Evolutionary conservation across 768 basidiomycete genomes (phyloP).

Genomic region (Xerocomellus amylosporus): DNA sequence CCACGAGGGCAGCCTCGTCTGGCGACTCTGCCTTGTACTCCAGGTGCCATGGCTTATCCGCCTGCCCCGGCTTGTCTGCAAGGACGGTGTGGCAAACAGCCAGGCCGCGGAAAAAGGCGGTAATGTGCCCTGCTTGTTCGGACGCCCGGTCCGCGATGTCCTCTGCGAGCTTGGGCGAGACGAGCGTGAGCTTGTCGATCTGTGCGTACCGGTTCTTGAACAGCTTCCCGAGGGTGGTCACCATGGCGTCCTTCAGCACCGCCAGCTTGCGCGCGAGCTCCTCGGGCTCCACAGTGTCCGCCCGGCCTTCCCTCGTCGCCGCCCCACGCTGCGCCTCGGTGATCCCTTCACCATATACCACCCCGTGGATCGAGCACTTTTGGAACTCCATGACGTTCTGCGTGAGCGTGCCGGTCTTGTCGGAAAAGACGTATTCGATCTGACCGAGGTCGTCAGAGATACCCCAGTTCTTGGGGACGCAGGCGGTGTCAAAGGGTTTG

Average conservation of each 20-base stretch:
- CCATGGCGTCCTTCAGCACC: conserved; percentile 71
- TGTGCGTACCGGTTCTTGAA: conserved; percentile 91
- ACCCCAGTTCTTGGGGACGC: conserved; percentile 97
- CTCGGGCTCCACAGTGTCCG: conserved; percentile 60
- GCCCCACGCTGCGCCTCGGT: conserved; percentile 95
- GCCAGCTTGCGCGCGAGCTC: conserved; percentile 69
- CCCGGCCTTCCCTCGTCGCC: conserved; percentile 75
- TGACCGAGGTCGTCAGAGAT: conserved; percentile 98
- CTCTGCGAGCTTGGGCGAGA: conserved; percentile 81
- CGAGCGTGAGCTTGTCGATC: conserved; percentile 76
- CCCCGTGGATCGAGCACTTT: conserved; percentile 84
- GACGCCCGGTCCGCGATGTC: conserved; percentile 63
- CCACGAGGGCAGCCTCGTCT: conserved; percentile 93
- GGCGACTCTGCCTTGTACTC: conserved; percentile 97
- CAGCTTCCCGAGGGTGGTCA: conserved; percentile 63
- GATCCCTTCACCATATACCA: conserved; percentile 88
- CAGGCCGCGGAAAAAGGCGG: conserved; percentile 92
- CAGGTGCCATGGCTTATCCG: conserved; percentile 56
- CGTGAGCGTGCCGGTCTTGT: conserved; percentile 96
- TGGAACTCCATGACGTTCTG: conserved; percentile 99
- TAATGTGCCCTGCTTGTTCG: conserved; percentile 62
- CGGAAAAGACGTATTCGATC: conserved; percentile 93
- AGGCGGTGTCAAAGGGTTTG: conserved; percentile 76
- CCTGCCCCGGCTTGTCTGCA: conserved; percentile 67
- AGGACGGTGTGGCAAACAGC: conserved; percentile 92